Conservation (phyloP, 768 basidiomycete species). For the Panus rudis region DNA sequence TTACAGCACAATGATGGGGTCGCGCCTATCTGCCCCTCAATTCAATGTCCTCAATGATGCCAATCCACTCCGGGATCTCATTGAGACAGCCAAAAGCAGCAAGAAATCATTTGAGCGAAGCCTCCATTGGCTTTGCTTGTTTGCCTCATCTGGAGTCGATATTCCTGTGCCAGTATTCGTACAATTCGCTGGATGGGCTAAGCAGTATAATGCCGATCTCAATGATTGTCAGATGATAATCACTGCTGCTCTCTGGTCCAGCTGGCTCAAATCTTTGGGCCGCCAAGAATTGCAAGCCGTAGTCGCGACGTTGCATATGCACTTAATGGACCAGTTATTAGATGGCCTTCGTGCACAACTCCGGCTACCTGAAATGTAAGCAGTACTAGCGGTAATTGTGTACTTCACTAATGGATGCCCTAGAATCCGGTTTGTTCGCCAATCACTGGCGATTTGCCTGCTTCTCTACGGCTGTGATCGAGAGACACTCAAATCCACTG, state of each 20-base stretch:
- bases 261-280: conserved; percentile 54
- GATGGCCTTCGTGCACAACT: conserved; percentile 26
- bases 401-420: background rate
- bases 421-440: conserved; percentile 48
- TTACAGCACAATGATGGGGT: conserved; percentile 29
- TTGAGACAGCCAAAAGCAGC: conserved; percentile 35
- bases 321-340: conserved; percentile 34
- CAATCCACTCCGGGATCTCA: conserved; percentile 52
- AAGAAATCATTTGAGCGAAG: conserved; percentile 37
- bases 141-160: conserved; percentile 60
- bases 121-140: conserved; percentile 52
- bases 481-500: conserved; percentile 34
- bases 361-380: conserved; percentile 33
- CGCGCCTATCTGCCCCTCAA: conserved; percentile 24
- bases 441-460: conserved; percentile 55
- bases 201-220: conserved; percentile 32
- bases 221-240: conserved; percentile 42
- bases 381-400: conserved; percentile 6
- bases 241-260: conserved; percentile 46
- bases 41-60: conserved; percentile 22
- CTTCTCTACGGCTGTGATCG: conserved; percentile 64
- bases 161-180: conserved; percentile 46
- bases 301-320: conserved; percentile 41
- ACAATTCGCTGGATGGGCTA: conserved; percentile 37
- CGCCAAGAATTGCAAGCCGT: conserved; percentile 50